These are phyloP conservation scores for Phenoliferia sp. DNA, from an alignment of 1,284 basidiomycete species.

Conservation along the genomic window DNA sequence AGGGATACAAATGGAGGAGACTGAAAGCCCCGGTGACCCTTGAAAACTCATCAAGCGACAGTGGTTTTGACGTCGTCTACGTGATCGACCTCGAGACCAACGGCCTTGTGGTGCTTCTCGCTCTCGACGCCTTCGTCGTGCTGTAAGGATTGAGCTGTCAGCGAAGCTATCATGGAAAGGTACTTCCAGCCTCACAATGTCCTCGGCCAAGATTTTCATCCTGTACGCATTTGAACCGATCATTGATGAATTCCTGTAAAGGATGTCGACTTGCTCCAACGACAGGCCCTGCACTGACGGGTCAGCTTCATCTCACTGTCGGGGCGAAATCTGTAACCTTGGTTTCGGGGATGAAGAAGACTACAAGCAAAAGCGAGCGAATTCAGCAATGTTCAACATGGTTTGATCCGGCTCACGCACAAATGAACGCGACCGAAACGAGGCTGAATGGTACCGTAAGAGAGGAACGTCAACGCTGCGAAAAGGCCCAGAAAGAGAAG, in stretches of 20 bases:
- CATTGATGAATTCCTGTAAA: slow-evolving; percentile 49
- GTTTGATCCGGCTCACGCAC: neutral
- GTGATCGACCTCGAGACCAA: too few species aligned
- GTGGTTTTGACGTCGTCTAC: too few species aligned
- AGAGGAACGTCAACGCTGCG: neutral
- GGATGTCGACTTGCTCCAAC: slow-evolving; percentile 63
- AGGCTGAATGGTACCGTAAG: slow-evolving; percentile 21
- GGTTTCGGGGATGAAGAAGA: slow-evolving; percentile 50
- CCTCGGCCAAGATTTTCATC: slow-evolving; percentile 45
- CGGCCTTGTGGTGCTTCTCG: neutral
- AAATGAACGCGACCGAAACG: slow-evolving; percentile 31
- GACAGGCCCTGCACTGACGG: slow-evolving; percentile 53
- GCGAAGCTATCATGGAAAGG: neutral
- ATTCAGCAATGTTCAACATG: neutral
- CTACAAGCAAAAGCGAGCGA: neutral
- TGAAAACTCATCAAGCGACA: too few species aligned
- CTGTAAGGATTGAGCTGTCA: neutral
- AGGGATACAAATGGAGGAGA: too few species aligned
- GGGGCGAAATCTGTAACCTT: too few species aligned
- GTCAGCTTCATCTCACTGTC: too few species aligned
- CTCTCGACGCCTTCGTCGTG: neutral
- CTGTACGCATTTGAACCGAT: slow-evolving; percentile 34
- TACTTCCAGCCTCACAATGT: slow-evolving; percentile 1
- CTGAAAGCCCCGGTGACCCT: too few species aligned
- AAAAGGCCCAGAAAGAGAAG: neutral